These are phyloP conservation scores for Aspergillus quadrilineatus DNA, from an alignment of 2,329 filamentous ascomycete species.

Conservation along the genomic window DNA sequence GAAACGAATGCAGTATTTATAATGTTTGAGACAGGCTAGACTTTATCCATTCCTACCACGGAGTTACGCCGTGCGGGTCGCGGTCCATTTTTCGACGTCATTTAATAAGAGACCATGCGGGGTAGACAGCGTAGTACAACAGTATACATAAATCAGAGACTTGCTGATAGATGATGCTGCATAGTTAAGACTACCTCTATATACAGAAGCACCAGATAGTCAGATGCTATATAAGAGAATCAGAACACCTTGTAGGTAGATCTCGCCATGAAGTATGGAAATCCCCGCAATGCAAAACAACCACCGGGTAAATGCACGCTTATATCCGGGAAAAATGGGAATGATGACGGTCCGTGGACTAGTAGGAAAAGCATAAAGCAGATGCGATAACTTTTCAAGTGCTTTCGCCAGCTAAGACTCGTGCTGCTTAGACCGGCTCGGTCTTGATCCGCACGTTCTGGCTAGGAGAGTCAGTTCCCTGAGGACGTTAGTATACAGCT, in stretches of 20 bases:
- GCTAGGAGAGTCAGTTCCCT: conserved; percentile 38
- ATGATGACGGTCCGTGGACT: neutral
- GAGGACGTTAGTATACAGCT: conserved; percentile 9
- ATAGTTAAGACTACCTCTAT: conserved; percentile 2
- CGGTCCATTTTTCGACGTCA: conserved; percentile 9
- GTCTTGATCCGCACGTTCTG: conserved; percentile 42
- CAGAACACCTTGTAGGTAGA: conserved; percentile 4
- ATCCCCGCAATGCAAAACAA: conserved; percentile 18
- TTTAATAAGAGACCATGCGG: neutral
- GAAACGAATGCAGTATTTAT: conserved; percentile 8
- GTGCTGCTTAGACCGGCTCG: conserved; percentile 29
- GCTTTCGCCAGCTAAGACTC: neutral
- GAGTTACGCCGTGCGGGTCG: conserved; percentile 31
- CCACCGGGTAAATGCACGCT: conserved; percentile 21
- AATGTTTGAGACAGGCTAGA: conserved; percentile 6
- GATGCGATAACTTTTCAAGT: neutral
- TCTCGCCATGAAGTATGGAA: neutral
- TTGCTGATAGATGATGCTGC: neutral
- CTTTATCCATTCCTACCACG: conserved; percentile 11
- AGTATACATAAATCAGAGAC: neutral
- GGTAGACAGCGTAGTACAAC: neutral
- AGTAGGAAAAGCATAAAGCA: conserved; percentile 1
- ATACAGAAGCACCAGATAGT: conserved; percentile 4
- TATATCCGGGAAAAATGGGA: conserved; percentile 1
- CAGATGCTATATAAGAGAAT: conserved; percentile 1